These are phyloP conservation scores for Selaginella moellendorffii DNA, from an alignment of 75 land plant genomes.

Conservation along the genomic window DNA sequence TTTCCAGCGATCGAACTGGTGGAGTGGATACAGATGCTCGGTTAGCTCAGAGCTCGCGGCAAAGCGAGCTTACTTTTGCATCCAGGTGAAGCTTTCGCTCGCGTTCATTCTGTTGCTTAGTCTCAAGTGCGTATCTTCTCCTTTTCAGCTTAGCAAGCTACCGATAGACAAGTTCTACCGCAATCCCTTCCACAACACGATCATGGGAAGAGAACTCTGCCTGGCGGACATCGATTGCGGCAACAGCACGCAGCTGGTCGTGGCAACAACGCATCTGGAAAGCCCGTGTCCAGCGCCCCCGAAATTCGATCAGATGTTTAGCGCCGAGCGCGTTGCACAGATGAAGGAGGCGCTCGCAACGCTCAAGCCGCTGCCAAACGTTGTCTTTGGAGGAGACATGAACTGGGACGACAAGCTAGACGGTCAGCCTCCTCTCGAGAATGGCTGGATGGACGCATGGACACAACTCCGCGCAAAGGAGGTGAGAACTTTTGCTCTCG, in stretches of 20 bases:
- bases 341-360: not conserved
- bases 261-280: constrained; percentile 11
- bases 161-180: constrained; percentile 42
- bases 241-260: no score
- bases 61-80: constrained; percentile 61
- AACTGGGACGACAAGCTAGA: constrained; percentile 10
- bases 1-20: constrained; percentile 61
- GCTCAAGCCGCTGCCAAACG: constrained; percentile 2
- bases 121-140: not conserved
- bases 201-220: constrained; percentile 86
- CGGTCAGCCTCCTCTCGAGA: not conserved
- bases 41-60: constrained; percentile 30
- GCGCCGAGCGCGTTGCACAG: constrained; percentile 1
- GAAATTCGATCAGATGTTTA: constrained; percentile 1
- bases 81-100: constrained; percentile 37
- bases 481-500: no score
- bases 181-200: constrained; percentile 48
- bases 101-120: constrained; percentile 1
- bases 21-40: constrained; percentile 63
- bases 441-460: constrained; percentile 5
- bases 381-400: constrained; percentile 3
- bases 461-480: not conserved
- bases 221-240: no score
- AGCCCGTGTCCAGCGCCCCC: constrained; percentile 10
- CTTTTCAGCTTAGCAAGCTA: constrained; percentile 54